phyloP scores from a whole-genome alignment of 176 grass and related monocot genomes.

The Hsuehochloa calcarea region DNA sequence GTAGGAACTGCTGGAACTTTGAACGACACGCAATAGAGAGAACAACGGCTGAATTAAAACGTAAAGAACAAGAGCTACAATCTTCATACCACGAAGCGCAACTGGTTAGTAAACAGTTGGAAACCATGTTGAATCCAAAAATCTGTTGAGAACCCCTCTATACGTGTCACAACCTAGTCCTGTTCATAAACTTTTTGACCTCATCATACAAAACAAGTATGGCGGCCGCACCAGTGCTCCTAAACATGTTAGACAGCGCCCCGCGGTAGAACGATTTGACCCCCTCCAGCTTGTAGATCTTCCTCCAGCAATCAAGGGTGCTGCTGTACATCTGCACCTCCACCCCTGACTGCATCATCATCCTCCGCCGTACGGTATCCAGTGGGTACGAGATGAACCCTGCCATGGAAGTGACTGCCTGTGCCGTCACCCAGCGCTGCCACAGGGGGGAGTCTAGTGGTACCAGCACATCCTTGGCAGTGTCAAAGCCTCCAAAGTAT shows the following conservation, averaged over 20 bases:
- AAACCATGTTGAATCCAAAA: conserved; percentile 37
- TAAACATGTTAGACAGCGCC: conserved; percentile 81
- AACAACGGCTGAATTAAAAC: neutral
- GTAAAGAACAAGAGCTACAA: conserved; percentile 19
- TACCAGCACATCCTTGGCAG: conserved; percentile 74
- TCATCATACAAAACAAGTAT: conserved; percentile 95
- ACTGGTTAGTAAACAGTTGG: conserved; percentile 30
- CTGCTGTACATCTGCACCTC: conserved; percentile 64
- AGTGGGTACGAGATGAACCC: conserved; percentile 80
- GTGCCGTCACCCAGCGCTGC: conserved; percentile 78
- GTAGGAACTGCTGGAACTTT: neutral
- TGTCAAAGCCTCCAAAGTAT: conserved; percentile 97
- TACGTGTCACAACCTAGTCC: conserved; percentile 54
- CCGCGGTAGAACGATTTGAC: conserved; percentile 77
- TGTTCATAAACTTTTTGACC: conserved; percentile 83
- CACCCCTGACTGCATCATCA: conserved; percentile 99
- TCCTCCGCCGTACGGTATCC: conserved; percentile 82
- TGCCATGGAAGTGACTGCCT: conserved; percentile 72
- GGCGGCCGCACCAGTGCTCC: conserved; percentile 87
- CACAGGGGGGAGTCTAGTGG: conserved; percentile 65
- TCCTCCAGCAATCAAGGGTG: conserved; percentile 89
- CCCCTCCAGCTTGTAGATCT: conserved; percentile 77
- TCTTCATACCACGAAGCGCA: conserved; percentile 18
- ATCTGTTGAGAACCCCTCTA: conserved; percentile 17
- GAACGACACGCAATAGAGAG: neutral